Evolutionary conservation across 176 grass and related monocot genomes (phyloP), one percentile per base, ranked within the genome.

Genomic region (Tuctoria greenei): DNA sequence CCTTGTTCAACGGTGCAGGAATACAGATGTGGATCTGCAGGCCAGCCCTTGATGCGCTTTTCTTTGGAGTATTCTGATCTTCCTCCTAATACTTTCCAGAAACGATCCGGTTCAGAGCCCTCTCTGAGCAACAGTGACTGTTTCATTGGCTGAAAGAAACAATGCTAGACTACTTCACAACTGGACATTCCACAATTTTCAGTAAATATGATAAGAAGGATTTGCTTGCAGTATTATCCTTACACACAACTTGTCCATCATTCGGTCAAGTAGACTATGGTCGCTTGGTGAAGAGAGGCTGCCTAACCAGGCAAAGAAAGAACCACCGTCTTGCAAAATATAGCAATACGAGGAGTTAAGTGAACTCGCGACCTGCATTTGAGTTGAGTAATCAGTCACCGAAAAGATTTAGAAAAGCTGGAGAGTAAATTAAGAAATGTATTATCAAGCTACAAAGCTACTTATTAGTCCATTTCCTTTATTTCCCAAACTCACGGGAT

Each of bases 291-390:
- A 88, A 67, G 92, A 91, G 69, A 84, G 85, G 69, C 76, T 66
- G 61, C 92, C 92, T 24, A 80, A 58, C 92, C 92, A 95, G 23
- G 88, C 86, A 59, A 88, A 84, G 64, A 86, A 84, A 70, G 81
- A 86, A 45, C 56, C 67, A n/a, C 76, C 73, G 28, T 88, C 86
- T 84, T 91, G 88, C 84, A 95, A 83, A 77, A 95, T 95, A 74
- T 95, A 95, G 63, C 88, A 91, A n/a, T 86, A 75, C 1, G 85
- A 91, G n/a, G 88, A 95, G 75, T 91, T 95, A 35, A 95, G 83
- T 62, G 88, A 91, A 81, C 74, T 71, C 1, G 86, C 68, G 25
- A 35, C 83, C 92, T 95, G 88, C 84, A 74, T 45, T 75, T 62
- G 37, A 68, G 42, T 79, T 73, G 46, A 64, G 34, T 45, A 70